These are phyloP conservation scores for Solanum gandarillasii DNA, from an alignment of 257 asterid genomes.

Conservation along the genomic window DNA sequence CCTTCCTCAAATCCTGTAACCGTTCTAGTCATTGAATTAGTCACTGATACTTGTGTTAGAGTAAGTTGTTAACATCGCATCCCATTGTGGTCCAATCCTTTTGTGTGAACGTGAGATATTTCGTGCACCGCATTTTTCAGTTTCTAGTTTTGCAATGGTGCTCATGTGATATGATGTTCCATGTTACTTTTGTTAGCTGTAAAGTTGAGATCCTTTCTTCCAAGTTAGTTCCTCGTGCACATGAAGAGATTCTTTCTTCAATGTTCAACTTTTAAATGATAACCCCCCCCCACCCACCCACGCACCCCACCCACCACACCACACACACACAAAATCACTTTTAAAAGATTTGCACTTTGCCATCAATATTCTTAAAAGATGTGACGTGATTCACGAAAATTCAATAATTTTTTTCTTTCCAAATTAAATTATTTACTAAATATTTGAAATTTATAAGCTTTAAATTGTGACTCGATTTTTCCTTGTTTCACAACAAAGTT, in stretches of 20 bases:
- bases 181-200: slow-evolving; percentile 10
- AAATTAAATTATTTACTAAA: too few species aligned
- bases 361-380: neutral
- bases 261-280: neutral
- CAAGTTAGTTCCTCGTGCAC: slow-evolving; percentile 1
- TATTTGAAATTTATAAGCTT: neutral
- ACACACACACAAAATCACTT: neutral
- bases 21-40: neutral
- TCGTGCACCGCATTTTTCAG: neutral
- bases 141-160: neutral
- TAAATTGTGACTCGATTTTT: neutral
- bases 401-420: fast-evolving
- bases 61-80: neutral
- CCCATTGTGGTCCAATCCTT: neutral
- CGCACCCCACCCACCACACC: neutral
- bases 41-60: neutral
- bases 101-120: neutral
- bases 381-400: too few species aligned
- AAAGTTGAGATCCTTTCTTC: slow-evolving; percentile 5
- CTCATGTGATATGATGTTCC: neutral
- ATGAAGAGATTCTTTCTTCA: slow-evolving; percentile 6
- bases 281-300: neutral
- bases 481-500: neutral
- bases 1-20: neutral
- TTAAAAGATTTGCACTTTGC: neutral